phyloP scores from a whole-genome alignment of 805 yeast genomes.

The Candida ascalaphidarum region DNA sequence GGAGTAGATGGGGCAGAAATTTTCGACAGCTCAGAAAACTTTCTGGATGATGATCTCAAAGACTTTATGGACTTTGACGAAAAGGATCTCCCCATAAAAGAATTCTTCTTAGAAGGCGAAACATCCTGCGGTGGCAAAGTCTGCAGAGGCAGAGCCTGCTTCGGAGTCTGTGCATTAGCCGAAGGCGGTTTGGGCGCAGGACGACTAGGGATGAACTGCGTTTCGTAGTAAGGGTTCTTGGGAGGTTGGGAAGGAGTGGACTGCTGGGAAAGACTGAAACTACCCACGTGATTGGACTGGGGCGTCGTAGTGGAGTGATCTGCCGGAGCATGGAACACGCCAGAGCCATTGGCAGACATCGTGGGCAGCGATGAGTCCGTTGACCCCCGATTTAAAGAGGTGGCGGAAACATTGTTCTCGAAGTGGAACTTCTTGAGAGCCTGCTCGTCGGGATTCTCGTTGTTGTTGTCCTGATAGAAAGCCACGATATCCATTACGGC shows the following conservation, averaged over 20 bases:
- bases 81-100: conserved; percentile 25
- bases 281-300: too few relatives aligned
- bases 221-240: conserved; percentile 26
- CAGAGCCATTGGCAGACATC: not conserved
- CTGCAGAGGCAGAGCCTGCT: conserved; percentile 1
- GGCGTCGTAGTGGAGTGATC: too few relatives aligned
- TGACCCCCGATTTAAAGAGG: too few relatives aligned
- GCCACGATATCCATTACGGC: conserved; percentile 90
- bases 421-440: conserved; percentile 36
- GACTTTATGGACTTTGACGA: conserved; percentile 30
- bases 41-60: conserved; percentile 16
- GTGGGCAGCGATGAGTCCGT: not conserved
- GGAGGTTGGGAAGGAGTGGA: not conserved
- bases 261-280: too few relatives aligned
- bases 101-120: conserved; percentile 3
- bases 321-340: not conserved
- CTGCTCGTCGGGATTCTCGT: conserved; percentile 33
- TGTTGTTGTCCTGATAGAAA: conserved; percentile 56
- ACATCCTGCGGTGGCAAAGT: conserved; percentile 1
- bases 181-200: conserved; percentile 60
- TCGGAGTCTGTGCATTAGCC: conserved; percentile 1
- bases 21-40: conserved; percentile 7
- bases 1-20: conserved; percentile 11
- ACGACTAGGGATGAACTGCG: conserved; percentile 52
- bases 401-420: conserved; percentile 11